A percentile compares a stretch with the other conserved stretches of the same genome.
Conservation (phyloP, 345 rosid genomes). For the Cardamine chenopodiifolia region DNA sequence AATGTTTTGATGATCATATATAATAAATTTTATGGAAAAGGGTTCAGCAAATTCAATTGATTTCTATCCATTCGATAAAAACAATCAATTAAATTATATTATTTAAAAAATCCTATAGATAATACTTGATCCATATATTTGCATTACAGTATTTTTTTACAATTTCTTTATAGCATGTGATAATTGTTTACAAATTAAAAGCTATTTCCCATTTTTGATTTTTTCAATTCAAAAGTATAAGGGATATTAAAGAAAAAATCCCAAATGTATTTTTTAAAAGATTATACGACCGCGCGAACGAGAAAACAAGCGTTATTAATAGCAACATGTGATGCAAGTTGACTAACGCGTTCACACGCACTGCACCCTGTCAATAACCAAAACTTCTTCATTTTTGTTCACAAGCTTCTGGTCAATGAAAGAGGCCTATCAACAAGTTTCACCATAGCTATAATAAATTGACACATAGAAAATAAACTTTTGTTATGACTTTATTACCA, state of each 20-base stretch:
- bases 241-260: not conserved
- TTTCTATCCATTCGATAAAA: no score
- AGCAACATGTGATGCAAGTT: not conserved
- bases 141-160: no score
- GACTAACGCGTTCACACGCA: constrained; percentile 31
- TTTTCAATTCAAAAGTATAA: not conserved
- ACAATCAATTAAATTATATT: no score
- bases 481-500: not conserved
- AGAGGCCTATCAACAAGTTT: constrained; percentile 19
- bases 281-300: not conserved
- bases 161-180: not conserved
- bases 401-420: constrained; percentile 31
- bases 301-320: not conserved
- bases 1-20: not conserved
- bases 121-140: not conserved
- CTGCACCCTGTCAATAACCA: not conserved
- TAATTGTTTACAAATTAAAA: not conserved
- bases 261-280: not conserved
- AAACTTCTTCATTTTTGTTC: not conserved
- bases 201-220: no score
- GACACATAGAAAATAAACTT: not conserved
- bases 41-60: not conserved
- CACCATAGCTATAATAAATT: constrained; percentile 6
- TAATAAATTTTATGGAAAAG: not conserved
- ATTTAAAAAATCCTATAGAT: no score